Base-by-base conservation (phyloP, 805 yeast genomes). In the Metschnikowia dekortorum region DNA sequence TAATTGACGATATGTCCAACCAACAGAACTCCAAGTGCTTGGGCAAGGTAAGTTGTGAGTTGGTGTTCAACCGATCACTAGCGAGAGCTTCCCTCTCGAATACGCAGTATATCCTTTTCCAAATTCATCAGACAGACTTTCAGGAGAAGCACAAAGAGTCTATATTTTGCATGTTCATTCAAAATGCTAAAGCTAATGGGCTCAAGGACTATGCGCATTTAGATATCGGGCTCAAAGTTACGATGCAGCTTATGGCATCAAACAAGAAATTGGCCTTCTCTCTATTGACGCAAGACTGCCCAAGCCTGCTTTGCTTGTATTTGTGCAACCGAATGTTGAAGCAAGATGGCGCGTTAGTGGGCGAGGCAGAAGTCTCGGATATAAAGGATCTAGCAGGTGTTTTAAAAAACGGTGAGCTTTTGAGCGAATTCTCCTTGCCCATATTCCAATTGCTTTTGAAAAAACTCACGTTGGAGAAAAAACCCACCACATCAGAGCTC, bases 251-350 rank as follows among this genome's bases (percentile, higher is more conserved):
- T 14, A 32, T 52, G 26, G 30, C 45, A 26, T 31, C 44, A 9
- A 44, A 49, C 34, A 52, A 38, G 30, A 28, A 40, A 13, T 30
- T 40, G 13, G 55, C 51, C 1, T 22, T 52, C 11, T 39, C 49
- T 13, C 28, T 38, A 7, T 13, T 52, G 16, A n/a, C 52, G 4
- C 30, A 48, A 8, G 52, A 46, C 16, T 49, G 50, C 13, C 18
- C 50, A 1, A 63, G 70, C 47, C 71, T 70, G 44, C 73, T 73
- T 55, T 75, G 72, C 51, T 56, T 78, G n/a, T 73, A 76, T 1
- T 53, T 76, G 4, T 62, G 71, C 38, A 81, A 78, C 51, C 55
- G 74, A 36, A 48, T 74, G 2, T 61, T 76, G 46, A 68, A 69
- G 8, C 35, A 18, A 18, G 45, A 22, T 29, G 33, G 10, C 2